Percentiles rank a stretch among this genome's conserved stretches.
These are phyloP conservation scores for Vitis riparia DNA, from an alignment of 164 flowering plant genomes.

Conservation along the genomic window DNA sequence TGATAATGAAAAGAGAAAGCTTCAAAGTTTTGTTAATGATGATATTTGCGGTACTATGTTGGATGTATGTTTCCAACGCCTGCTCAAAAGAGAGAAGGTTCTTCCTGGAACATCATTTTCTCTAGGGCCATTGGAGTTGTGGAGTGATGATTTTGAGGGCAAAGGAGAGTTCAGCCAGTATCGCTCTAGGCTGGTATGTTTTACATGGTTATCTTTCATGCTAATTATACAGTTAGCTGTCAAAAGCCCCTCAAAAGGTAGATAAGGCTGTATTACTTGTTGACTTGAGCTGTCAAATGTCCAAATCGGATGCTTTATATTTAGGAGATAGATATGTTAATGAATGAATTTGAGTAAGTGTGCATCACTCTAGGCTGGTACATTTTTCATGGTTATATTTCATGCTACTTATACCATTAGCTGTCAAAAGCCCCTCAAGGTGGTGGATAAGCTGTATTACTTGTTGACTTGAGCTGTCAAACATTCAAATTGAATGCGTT, in stretches of 20 bases:
- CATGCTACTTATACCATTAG: background rate
- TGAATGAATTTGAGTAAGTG: too few relatives aligned
- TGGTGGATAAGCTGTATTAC: background rate
- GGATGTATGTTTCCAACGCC: slow-evolving; percentile 70
- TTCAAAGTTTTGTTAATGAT: slow-evolving; percentile 54
- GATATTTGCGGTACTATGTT: slow-evolving; percentile 64
- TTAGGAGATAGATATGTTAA: background rate
- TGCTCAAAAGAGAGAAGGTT: slow-evolving; percentile 74
- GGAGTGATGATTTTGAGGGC: slow-evolving; percentile 93
- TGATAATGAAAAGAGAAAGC: slow-evolving; percentile 57
- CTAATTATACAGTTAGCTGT: background rate
- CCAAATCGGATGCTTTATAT: background rate
- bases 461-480: background rate
- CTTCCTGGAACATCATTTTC: slow-evolving; percentile 38
- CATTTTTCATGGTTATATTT: slow-evolving; percentile 11
- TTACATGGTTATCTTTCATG: slow-evolving; percentile 1
- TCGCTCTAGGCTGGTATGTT: slow-evolving; percentile 85
- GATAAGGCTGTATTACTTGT: background rate
- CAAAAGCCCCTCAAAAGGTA: background rate
- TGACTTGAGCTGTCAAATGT: background rate
- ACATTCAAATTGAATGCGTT: background rate
- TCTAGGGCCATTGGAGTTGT: slow-evolving; percentile 73
- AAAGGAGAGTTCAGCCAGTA: slow-evolving; percentile 85
- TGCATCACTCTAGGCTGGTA: slow-evolving; percentile 87
- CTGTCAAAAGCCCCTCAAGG: background rate